Conservation (phyloP, 208 protist genomes). For the Acanthamoeba divionensis region DNA sequence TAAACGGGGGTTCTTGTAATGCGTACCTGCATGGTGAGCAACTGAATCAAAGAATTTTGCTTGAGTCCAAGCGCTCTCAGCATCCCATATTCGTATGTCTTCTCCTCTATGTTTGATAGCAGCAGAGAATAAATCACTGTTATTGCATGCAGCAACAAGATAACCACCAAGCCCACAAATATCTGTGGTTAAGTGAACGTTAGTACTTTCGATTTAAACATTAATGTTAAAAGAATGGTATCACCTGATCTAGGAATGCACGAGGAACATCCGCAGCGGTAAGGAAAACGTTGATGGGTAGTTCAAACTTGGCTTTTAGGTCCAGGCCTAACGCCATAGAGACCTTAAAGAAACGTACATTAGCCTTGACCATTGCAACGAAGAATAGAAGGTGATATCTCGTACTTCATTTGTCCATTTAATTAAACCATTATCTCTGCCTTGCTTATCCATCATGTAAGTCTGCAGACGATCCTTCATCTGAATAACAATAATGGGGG, state of each 20-base stretch:
- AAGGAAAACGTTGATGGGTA: constrained; percentile 11
- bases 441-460: constrained; percentile 24
- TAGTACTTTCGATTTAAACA: constrained; percentile 67
- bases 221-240: not conserved
- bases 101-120: constrained; percentile 90
- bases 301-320: not conserved
- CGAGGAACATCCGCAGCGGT: not conserved
- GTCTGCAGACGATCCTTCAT: not conserved
- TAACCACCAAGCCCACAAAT: constrained; percentile 83
- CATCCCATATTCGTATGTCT: constrained; percentile 96
- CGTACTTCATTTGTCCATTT: constrained; percentile 38
- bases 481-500: constrained; percentile 9
- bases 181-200: constrained; percentile 56
- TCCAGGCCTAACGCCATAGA: constrained; percentile 12
- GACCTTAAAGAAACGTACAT: too few species aligned
- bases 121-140: constrained; percentile 91
- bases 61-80: constrained; percentile 90
- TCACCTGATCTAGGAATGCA: constrained; percentile 33
- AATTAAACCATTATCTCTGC: constrained; percentile 12
- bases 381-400: too few species aligned
- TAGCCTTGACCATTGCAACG: too few species aligned
- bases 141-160: constrained; percentile 85
- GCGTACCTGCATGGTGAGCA: constrained; percentile 79
- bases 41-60: constrained; percentile 78
- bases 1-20: not conserved